phyloP scores from a whole-genome alignment of 2,329 filamentous ascomycete genomes.

The Bipolaris gigantea region DNA sequence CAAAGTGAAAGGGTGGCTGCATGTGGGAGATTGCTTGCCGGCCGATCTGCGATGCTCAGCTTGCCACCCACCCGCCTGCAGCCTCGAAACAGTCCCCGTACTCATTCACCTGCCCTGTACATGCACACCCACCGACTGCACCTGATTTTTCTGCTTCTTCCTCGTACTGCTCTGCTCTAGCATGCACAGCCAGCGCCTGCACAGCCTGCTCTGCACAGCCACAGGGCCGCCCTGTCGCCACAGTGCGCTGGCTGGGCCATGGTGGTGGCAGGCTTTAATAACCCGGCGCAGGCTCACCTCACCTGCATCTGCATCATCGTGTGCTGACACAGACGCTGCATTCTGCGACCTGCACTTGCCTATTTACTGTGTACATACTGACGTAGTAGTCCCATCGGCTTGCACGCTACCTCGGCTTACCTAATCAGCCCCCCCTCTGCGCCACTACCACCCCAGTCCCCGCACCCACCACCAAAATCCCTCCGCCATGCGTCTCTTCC shows the following conservation, averaged over 20 bases:
- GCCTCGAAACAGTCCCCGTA: too few species aligned
- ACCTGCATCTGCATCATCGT: conserved; percentile 23
- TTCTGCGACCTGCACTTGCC: too few species aligned
- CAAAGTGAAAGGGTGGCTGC: conserved; percentile 1
- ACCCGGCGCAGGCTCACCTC: conserved; percentile 17
- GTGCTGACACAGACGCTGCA: conserved; percentile 9
- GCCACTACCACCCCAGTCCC: not conserved
- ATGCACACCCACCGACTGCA: too few species aligned
- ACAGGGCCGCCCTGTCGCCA: not conserved
- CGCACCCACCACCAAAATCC: conserved; percentile 2
- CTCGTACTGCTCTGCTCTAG: too few species aligned
- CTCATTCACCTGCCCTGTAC: too few species aligned
- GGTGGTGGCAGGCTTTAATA: conserved; percentile 14
- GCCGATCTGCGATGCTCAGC: conserved; percentile 1
- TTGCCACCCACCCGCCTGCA: too few species aligned
- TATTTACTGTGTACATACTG: too few species aligned
- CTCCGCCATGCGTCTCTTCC: conserved; percentile 79
- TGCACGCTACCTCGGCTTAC: not conserved
- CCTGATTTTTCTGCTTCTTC: too few species aligned
- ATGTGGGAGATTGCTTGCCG: conserved; percentile 17
- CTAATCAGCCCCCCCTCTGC: not conserved
- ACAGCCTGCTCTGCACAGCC: not conserved
- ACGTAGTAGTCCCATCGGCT: too few species aligned
- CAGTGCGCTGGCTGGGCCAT: conserved; percentile 16
- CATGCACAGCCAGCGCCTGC: not conserved